phyloP scores from a whole-genome alignment of 495 filamentous ascomycete genomes.

The Cetradonia linearis region DNA sequence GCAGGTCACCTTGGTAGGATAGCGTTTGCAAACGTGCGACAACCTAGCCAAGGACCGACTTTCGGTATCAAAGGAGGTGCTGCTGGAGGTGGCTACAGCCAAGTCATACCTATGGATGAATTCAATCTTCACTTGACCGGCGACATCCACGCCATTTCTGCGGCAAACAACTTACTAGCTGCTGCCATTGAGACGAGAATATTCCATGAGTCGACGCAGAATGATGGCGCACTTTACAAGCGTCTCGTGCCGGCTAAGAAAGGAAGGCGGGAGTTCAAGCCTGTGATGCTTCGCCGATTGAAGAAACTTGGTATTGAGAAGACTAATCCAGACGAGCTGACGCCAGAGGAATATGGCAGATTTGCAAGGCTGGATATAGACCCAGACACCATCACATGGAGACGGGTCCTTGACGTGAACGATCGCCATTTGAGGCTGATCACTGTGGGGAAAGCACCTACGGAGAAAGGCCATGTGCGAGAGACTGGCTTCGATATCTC shows the following conservation, averaged over 20 bases:
- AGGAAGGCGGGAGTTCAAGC: constrained; percentile 75
- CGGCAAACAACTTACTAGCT: constrained; percentile 96
- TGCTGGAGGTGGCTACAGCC: constrained; percentile 92
- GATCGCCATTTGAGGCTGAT: constrained; percentile 85
- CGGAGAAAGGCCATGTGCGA: constrained; percentile 77
- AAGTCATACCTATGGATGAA: constrained; percentile 99
- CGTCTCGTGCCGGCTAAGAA: constrained; percentile 84
- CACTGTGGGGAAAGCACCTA: constrained; percentile 74
- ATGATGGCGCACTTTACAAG: constrained; percentile 79
- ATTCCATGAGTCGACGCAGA: constrained; percentile 93
- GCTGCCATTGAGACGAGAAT: constrained; percentile 96
- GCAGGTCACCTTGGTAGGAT: constrained; percentile 79
- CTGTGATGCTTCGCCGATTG: constrained; percentile 81
- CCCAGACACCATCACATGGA: constrained; percentile 94
- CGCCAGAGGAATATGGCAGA: constrained; percentile 71
- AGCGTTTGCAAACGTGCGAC: constrained; percentile 90
- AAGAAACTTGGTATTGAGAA: constrained; percentile 94
- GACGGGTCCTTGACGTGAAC: constrained; percentile 91
- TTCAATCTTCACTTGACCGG: constrained; percentile 97
- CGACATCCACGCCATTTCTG: constrained; percentile 95
- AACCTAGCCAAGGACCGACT: constrained; percentile 93
- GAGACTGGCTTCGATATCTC: constrained; percentile 95
- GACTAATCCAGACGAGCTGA: constrained; percentile 82
- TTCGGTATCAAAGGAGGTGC: constrained; percentile 99
- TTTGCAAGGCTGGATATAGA: constrained; percentile 95